phyloP scores from a whole-genome alignment of 148 eudicot species.

The Fagopyrum tataricum region DNA sequence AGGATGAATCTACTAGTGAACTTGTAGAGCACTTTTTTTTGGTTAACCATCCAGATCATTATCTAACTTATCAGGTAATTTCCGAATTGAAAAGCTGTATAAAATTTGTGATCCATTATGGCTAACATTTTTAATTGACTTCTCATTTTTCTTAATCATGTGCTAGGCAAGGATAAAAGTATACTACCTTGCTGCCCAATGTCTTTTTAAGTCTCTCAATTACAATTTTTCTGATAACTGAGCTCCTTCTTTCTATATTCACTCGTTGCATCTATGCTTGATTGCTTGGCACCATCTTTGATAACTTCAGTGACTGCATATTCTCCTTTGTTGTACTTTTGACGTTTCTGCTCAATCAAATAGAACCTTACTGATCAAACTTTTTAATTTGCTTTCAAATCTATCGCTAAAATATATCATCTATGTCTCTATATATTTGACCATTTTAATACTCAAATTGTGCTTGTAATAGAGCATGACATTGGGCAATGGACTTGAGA shows the following conservation, averaged over 20 bases:
- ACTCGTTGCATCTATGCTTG: not conserved
- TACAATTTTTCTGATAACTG: not conserved
- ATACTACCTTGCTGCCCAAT: not conserved
- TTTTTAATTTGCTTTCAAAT: no score
- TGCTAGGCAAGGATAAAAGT: not conserved
- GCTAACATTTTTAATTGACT: not conserved
- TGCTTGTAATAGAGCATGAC: not conserved
- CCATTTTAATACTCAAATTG: not conserved
- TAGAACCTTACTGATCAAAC: not conserved
- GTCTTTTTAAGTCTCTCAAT: not conserved
- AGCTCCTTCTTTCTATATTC: not conserved
- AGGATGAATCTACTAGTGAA: constrained; percentile 83
- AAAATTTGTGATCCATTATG: not conserved
- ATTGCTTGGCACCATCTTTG: not conserved
- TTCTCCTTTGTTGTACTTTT: not conserved
- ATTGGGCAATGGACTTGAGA: not conserved
- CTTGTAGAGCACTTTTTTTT: constrained; percentile 90
- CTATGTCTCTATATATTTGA: not conserved
- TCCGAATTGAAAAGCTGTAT: not conserved
- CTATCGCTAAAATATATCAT: not conserved
- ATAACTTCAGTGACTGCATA: not conserved
- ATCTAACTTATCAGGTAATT: constrained; percentile 89
- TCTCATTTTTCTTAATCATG: not conserved
- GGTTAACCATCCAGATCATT: constrained; percentile 92
- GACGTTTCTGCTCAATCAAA: not conserved